A percentile compares a stretch with the other conserved stretches of the same genome.
phyloP scores from a whole-genome alignment of 306 rosid species.

The Trifolium fragiferum region DNA sequence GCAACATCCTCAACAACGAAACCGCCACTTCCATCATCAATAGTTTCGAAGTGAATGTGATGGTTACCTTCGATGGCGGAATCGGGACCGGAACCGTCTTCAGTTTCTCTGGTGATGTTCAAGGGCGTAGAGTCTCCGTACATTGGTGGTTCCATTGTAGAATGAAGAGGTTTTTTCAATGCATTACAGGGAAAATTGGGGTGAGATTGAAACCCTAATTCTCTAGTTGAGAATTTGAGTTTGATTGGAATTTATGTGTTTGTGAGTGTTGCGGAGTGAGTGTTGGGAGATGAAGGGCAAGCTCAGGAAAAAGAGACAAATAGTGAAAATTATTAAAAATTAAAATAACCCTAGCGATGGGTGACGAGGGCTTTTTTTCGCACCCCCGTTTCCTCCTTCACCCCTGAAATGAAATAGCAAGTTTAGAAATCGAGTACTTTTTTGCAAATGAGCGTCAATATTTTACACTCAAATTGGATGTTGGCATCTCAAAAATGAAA shows the following conservation, averaged over 20 bases:
- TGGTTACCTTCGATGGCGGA: constrained; percentile 60
- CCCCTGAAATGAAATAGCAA: no score
- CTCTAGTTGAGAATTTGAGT: not conserved
- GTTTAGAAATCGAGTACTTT: no score
- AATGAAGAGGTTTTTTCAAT: constrained; percentile 23
- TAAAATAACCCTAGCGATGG: constrained; percentile 17
- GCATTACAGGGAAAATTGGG: constrained; percentile 50
- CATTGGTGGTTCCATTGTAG: constrained; percentile 55
- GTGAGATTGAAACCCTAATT: constrained; percentile 47
- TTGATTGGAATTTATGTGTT: constrained; percentile 2
- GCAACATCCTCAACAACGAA: constrained; percentile 55
- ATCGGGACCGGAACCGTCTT: constrained; percentile 30
- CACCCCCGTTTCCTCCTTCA: no score
- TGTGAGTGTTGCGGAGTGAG: not conserved
- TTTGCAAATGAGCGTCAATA: no score
- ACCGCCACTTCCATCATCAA: constrained; percentile 56
- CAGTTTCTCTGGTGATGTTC: constrained; percentile 42
- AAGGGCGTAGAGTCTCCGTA: constrained; percentile 63
- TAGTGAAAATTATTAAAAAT: not conserved
- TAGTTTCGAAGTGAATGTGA: constrained; percentile 61
- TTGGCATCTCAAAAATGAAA: no score
- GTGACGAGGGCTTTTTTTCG: no score
- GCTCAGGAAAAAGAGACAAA: constrained; percentile 29
- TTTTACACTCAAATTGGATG: no score
- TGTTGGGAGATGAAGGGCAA: constrained; percentile 11